Evolutionary conservation across 2,329 filamentous ascomycete genomes (phyloP), one percentile per base, ranked within the genome.

Genomic region (Fusarium chlamydosporum): DNA sequence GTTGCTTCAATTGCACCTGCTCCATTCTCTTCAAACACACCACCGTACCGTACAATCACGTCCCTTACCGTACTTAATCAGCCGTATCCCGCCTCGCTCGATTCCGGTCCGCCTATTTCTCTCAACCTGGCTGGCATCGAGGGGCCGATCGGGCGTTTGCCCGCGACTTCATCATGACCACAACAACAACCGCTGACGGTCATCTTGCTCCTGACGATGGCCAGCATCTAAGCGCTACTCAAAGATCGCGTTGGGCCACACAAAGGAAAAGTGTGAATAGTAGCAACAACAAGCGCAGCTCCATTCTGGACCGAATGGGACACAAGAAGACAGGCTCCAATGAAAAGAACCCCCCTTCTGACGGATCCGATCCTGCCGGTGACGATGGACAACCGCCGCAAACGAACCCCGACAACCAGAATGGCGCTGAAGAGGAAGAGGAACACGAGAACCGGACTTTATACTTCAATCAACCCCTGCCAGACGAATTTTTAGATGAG

Each of bases 171-270:
- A 65, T 68, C 72, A 78, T 72, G 75, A 81, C 79, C 75, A 76
- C 76, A 62, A 71, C 74, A 67, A 73, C 72, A 48, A 67, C 71
- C 37, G 70, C 76, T 57, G 77, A 78, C 46, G 70, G 65, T 55
- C 70, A 65, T 45, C 63, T 68, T 46, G 71, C 72, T 51, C 67
- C 75, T 27, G 71, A 54, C 12, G 51, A 54, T 54, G 33, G 38
- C 26, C 51, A 54, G 51, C 51, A 63, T 56, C 59, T 68, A 42
- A 72, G 66, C 56, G 48, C 70, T 47, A 91, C 90, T 23, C 93
- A 95, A 77, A 87, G 94, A 76, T 90, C 96, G 79, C 87, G 96
- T 89, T 98, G 96, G 96, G 95, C 96, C 18, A 98, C 96, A n/a
- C 92, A 94, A 76, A 92, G 93, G 78, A 88, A 92, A 79, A 89